Percentiles rank a stretch among this genome's conserved stretches.
Evolutionary conservation across 768 basidiomycete species (phyloP).

Genomic region (Agrocybe pediades): DNA sequence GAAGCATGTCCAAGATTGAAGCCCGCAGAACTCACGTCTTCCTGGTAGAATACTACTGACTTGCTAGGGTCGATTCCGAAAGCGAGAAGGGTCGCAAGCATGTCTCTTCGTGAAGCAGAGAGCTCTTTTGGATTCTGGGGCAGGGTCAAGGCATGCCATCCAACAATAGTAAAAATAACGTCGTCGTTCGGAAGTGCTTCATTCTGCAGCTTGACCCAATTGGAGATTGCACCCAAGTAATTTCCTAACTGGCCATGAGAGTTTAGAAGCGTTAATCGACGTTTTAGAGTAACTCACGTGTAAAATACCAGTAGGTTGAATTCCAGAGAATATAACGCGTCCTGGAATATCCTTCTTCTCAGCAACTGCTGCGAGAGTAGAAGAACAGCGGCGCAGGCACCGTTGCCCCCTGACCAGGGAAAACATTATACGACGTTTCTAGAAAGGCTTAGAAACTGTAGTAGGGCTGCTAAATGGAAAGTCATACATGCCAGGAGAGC

Average conservation of each 20-base stretch:
- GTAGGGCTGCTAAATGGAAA: too few species aligned
- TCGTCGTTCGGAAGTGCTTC: constrained; percentile 57
- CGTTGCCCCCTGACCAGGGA: constrained; percentile 9
- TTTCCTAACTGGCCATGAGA: constrained; percentile 74
- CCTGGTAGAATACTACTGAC: constrained; percentile 84
- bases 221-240: constrained; percentile 85
- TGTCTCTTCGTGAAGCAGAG: constrained; percentile 63
- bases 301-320: constrained; percentile 91
- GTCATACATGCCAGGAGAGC: too few species aligned
- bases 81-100: constrained; percentile 83
- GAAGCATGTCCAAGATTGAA: neutral
- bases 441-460: too few species aligned
- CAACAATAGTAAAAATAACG: constrained; percentile 86
- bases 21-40: constrained; percentile 59
- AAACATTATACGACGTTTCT: constrained; percentile 34
- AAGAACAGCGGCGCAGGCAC: constrained; percentile 20
- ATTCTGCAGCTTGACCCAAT: constrained; percentile 85
- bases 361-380: constrained; percentile 4
- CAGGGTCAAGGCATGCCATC: constrained; percentile 92
- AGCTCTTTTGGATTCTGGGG: constrained; percentile 80
- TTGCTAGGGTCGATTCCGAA: constrained; percentile 80
- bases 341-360: constrained; percentile 2
- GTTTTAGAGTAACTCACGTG: constrained; percentile 57
- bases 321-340: constrained; percentile 81
- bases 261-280: neutral